These are phyloP conservation scores for Neofusicoccum umdonicola DNA, from an alignment of 2,329 filamentous ascomycete species.

Conservation along the genomic window DNA sequence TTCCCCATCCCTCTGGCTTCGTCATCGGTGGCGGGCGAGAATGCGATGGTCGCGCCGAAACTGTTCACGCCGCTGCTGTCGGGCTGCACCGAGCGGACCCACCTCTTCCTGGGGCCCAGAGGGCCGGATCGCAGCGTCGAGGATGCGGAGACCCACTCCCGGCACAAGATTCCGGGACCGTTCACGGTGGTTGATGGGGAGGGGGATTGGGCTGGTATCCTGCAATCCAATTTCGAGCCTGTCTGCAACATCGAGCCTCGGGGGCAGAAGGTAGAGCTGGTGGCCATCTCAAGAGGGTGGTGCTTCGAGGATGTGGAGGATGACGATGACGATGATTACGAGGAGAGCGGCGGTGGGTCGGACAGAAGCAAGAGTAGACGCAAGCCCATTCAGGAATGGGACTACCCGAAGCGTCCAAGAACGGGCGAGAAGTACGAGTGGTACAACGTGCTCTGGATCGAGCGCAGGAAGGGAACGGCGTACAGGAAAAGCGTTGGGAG, in stretches of 20 bases:
- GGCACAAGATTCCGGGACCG: neutral
- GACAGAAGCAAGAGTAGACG: neutral
- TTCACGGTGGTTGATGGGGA: neutral
- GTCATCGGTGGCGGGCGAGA: neutral
- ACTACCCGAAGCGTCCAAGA: neutral
- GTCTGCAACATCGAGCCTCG: neutral
- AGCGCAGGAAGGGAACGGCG: constrained; percentile 8
- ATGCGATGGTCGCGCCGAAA: neutral
- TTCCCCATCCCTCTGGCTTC: neutral
- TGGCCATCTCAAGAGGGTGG: constrained; percentile 3
- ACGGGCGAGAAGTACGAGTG: constrained; percentile 9
- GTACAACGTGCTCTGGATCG: constrained; percentile 16
- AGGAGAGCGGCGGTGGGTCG: neutral
- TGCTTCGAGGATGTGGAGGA: constrained; percentile 1
- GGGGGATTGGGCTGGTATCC: neutral
- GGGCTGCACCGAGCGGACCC: neutral
- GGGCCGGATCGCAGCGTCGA: neutral
- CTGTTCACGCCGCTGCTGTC: constrained; percentile 6
- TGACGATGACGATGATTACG: neutral
- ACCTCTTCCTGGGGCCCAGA: neutral
- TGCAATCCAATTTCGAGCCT: constrained; percentile 6
- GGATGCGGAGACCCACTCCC: neutral
- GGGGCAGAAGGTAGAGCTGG: neutral
- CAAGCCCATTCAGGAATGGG: constrained; percentile 14
- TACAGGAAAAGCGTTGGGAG: constrained; percentile 9